Percentiles rank a stretch among this genome's conserved stretches.
Conservation (phyloP, 75 land plant species). For the Larix kaempferi region DNA sequence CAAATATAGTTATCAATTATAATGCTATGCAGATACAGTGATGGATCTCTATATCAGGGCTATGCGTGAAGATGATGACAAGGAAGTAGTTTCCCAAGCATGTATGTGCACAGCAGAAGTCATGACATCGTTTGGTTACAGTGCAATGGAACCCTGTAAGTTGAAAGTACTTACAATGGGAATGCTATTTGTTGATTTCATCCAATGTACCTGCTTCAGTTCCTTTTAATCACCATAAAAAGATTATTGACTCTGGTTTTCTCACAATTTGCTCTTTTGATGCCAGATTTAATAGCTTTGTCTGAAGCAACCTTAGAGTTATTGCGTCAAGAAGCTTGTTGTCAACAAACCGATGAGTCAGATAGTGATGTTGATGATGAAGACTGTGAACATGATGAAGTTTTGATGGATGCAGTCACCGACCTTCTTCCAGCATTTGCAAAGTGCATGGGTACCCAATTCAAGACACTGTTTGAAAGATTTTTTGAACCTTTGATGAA, state of each 20-base stretch:
- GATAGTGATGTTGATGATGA: slow-evolving; percentile 85
- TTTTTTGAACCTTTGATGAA: slow-evolving; percentile 91
- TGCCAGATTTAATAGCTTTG: slow-evolving; percentile 60
- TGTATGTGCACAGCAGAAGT: slow-evolving; percentile 73
- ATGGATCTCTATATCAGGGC: slow-evolving; percentile 88
- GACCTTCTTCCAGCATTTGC: slow-evolving; percentile 98
- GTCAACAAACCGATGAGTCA: slow-evolving; percentile 77
- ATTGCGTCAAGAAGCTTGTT: slow-evolving; percentile 76
- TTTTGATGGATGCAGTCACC: slow-evolving; percentile 97
- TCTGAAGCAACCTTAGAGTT: slow-evolving; percentile 67
- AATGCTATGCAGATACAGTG: slow-evolving; percentile 54
- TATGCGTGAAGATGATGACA: slow-evolving; percentile 94
- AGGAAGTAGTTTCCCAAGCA: slow-evolving; percentile 95
- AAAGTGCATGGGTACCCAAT: slow-evolving; percentile 81
- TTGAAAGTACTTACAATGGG: neutral
- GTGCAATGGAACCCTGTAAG: slow-evolving; percentile 74
- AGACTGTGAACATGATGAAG: slow-evolving; percentile 88
- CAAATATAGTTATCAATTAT: neutral
- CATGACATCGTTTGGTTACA: slow-evolving; percentile 48
- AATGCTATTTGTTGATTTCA: neutral
- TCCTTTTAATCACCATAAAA: neutral
- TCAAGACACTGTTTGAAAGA: slow-evolving; percentile 68
- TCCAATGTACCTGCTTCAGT: neutral
- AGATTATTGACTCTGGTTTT: neutral
- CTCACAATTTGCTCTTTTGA: neutral